Percentiles rank a stretch among this genome's conserved stretches.
Evolutionary conservation across 2,329 filamentous ascomycete genomes (phyloP).

Genomic region (Penicillium sp.): DNA sequence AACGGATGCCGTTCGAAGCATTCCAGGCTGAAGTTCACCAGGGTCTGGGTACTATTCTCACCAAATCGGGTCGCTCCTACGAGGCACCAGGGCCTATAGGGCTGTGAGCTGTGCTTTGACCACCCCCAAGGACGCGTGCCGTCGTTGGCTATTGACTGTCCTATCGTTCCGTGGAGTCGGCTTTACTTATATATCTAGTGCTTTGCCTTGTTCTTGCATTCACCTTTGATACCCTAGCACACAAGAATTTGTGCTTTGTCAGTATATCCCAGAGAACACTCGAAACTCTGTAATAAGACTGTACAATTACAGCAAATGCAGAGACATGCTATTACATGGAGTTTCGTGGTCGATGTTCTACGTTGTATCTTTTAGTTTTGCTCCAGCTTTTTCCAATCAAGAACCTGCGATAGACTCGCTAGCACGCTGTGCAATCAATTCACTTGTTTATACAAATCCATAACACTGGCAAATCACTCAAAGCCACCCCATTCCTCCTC

Average conservation of each 20-base stretch:
- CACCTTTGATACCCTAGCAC: slow-evolving; percentile 34
- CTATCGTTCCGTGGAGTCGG: background rate
- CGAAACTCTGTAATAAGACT: slow-evolving; percentile 8
- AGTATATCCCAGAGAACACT: slow-evolving; percentile 8
- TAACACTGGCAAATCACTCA: slow-evolving; percentile 30
- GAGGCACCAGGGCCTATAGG: slow-evolving; percentile 56
- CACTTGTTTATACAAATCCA: slow-evolving; percentile 9
- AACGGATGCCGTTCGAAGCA: slow-evolving; percentile 77
- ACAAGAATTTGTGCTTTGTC: slow-evolving; percentile 21
- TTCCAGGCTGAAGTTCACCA: slow-evolving; percentile 89
- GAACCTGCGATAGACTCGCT: slow-evolving; percentile 1
- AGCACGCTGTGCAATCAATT: slow-evolving; percentile 15
- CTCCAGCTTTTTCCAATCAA: background rate
- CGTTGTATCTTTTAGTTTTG: background rate
- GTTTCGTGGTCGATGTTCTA: background rate
- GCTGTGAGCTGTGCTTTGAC: slow-evolving; percentile 13
- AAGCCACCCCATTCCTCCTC: slow-evolving; percentile 66
- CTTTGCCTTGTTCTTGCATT: slow-evolving; percentile 22
- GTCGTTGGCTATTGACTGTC: slow-evolving; percentile 4
- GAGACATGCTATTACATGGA: slow-evolving; percentile 11
- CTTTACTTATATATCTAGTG: slow-evolving; percentile 10
- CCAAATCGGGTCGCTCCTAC: slow-evolving; percentile 67
- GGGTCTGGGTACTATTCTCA: slow-evolving; percentile 78
- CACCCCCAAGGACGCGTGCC: background rate
- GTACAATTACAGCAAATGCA: slow-evolving; percentile 11